These are phyloP conservation scores for Chalciporus piperatus DNA, from an alignment of 768 basidiomycete genomes.

Conservation along the genomic window DNA sequence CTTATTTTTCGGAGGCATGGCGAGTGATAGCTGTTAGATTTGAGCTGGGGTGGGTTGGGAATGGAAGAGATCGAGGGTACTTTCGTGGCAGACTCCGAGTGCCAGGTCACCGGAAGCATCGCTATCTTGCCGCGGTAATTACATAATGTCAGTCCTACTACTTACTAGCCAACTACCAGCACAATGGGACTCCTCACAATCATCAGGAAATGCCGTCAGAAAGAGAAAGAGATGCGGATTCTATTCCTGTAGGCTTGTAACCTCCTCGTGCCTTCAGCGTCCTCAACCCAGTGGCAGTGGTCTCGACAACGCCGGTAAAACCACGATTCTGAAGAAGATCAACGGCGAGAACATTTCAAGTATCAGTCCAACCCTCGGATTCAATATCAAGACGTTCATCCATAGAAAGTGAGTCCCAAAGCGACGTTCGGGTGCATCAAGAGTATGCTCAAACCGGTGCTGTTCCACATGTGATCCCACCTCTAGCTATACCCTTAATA, in stretches of 20 bases:
- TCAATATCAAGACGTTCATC: slow-evolving; percentile 97
- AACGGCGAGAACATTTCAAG: slow-evolving; percentile 87
- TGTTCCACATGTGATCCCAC: slow-evolving; percentile 26
- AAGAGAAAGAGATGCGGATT: slow-evolving; percentile 95
- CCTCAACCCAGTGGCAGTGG: slow-evolving; percentile 54
- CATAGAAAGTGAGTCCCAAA: slow-evolving; percentile 71
- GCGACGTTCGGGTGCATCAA: slow-evolving; percentile 14
- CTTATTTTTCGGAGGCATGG: slow-evolving; percentile 61
- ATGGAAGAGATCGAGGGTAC: neutral
- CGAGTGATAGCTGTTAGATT: neutral
- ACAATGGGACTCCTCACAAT: slow-evolving; percentile 93
- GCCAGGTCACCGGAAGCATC: neutral
- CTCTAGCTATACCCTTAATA: slow-evolving; percentile 42
- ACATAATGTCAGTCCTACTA: neutral
- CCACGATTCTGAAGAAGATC: slow-evolving; percentile 93
- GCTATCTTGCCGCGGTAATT: slow-evolving; percentile 16
- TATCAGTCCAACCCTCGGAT: slow-evolving; percentile 93
- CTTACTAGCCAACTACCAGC: no score
- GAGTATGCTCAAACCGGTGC: slow-evolving; percentile 16
- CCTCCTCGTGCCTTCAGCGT: slow-evolving; percentile 4
- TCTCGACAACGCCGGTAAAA: slow-evolving; percentile 98
- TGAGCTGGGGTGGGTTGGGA: neutral
- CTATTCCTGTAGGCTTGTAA: slow-evolving; percentile 72
- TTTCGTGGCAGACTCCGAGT: neutral
- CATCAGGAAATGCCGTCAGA: slow-evolving; percentile 92